phyloP scores from a whole-genome alignment of 2,329 filamentous ascomycete species.

The Fusarium sp. region DNA sequence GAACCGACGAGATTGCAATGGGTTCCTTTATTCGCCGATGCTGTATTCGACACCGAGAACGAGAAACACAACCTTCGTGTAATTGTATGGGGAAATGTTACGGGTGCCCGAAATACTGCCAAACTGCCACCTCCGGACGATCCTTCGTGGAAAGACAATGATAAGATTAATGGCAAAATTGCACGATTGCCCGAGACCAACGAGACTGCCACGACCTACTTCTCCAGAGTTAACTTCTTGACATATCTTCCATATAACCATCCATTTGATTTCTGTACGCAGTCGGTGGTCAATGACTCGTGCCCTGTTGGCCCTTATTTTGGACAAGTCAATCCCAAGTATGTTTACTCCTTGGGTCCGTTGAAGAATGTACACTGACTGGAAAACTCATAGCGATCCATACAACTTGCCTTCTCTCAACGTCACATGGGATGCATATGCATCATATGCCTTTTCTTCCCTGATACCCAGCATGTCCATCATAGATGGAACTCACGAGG shows the following conservation, averaged over 20 bases:
- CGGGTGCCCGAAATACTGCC: constrained; percentile 73
- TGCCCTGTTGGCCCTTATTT: constrained; percentile 86
- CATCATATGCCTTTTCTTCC: constrained; percentile 88
- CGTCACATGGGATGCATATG: constrained; percentile 79
- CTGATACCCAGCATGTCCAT: constrained; percentile 80
- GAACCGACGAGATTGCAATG: constrained; percentile 79
- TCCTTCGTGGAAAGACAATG: constrained; percentile 72
- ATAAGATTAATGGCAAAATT: constrained; percentile 81
- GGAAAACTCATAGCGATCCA: constrained; percentile 47
- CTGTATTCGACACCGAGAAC: constrained; percentile 74
- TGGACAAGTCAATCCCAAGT: constrained; percentile 57
- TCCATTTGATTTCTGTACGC: constrained; percentile 74
- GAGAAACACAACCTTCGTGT: constrained; percentile 76
- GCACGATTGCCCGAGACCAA: constrained; percentile 67
- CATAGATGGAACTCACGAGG: constrained; percentile 76
- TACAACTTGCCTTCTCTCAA: constrained; percentile 77
- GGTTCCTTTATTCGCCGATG: constrained; percentile 79
- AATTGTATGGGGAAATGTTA: constrained; percentile 92
- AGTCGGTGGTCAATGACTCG: constrained; percentile 67
- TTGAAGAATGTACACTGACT: constrained; percentile 16
- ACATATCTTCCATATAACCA: constrained; percentile 78
- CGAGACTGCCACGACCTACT: constrained; percentile 78
- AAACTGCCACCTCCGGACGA: constrained; percentile 71
- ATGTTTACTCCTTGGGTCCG: constrained; percentile 19
- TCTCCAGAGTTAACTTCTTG: constrained; percentile 78